Evolutionary conservation across 169 alveolate species (phyloP).

Genomic region (Plasmodium inui): DNA sequence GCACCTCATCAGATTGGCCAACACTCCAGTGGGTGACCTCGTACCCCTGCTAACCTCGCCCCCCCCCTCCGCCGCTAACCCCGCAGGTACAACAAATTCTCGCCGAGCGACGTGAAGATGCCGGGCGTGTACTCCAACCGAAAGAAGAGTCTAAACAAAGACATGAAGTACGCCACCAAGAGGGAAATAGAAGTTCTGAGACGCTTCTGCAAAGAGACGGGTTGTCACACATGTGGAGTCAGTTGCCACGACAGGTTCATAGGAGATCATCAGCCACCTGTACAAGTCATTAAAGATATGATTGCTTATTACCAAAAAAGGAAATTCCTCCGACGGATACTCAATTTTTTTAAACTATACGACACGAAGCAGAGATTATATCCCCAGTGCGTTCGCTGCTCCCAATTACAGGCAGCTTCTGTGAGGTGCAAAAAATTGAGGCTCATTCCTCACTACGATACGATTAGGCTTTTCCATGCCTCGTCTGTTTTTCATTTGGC

Average conservation of each 20-base stretch:
- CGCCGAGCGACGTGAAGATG: conserved; percentile 74
- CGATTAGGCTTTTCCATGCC: conserved; percentile 36
- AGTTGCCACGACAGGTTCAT: conserved; percentile 37
- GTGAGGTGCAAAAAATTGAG: conserved; percentile 49
- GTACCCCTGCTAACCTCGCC: background rate
- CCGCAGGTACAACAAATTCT: conserved; percentile 42
- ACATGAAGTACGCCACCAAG: conserved; percentile 68
- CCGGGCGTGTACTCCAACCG: conserved; percentile 63
- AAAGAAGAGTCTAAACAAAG: conserved; percentile 33
- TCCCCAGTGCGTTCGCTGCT: conserved; percentile 66
- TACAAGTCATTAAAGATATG: conserved; percentile 52
- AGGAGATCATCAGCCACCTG: conserved; percentile 75
- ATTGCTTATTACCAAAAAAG: conserved; percentile 29
- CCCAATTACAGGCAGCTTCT: conserved; percentile 67
- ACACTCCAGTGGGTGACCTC: too few species aligned
- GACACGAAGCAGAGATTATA: conserved; percentile 60
- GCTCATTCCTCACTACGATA: conserved; percentile 59
- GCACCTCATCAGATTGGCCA: too few species aligned
- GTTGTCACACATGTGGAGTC: conserved; percentile 75
- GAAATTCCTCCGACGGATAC: background rate
- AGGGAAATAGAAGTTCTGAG: conserved; percentile 46
- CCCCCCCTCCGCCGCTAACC: background rate
- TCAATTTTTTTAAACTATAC: conserved; percentile 58
- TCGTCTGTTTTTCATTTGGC: conserved; percentile 52
- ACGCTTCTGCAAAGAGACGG: conserved; percentile 33